Evolutionary conservation across 2,329 filamentous ascomycete genomes (phyloP).

Genomic region (Microdochium bolleyi): DNA sequence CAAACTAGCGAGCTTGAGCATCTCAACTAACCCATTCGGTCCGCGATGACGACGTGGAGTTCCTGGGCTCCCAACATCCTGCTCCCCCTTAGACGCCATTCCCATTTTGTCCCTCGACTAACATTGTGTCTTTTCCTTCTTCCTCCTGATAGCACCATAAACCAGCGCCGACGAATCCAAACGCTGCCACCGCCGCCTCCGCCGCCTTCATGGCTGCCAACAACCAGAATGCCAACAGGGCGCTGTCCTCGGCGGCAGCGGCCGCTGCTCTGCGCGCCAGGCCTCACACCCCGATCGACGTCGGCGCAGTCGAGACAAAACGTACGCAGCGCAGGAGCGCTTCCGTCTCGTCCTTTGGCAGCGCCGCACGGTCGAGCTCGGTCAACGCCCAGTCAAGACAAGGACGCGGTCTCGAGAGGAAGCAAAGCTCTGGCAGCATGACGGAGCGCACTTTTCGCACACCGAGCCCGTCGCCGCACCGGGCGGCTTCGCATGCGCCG

Average conservation of each 20-base stretch:
- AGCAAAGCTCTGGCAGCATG: slow-evolving; percentile 74
- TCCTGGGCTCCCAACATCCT: background rate
- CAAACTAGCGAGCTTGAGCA: background rate
- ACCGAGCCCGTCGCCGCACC: background rate
- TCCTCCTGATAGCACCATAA: slow-evolving; percentile 47
- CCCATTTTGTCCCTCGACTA: slow-evolving; percentile 9
- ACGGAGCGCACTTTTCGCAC: slow-evolving; percentile 74
- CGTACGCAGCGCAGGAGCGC: slow-evolving; percentile 66
- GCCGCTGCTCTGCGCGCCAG: slow-evolving; percentile 76
- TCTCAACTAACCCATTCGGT: background rate
- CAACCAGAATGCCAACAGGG: slow-evolving; percentile 48
- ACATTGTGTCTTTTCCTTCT: slow-evolving; percentile 2
- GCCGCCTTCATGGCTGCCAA: slow-evolving; percentile 67
- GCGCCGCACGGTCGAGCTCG: slow-evolving; percentile 25
- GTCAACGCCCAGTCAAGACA: slow-evolving; percentile 26
- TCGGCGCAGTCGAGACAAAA: slow-evolving; percentile 81
- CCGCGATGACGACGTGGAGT: background rate
- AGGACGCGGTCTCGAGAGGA: slow-evolving; percentile 47
- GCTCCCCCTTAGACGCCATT: slow-evolving; percentile 3
- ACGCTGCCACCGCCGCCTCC: slow-evolving; percentile 71
- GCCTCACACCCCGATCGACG: slow-evolving; percentile 68
- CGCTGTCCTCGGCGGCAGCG: slow-evolving; percentile 77
- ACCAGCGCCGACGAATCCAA: slow-evolving; percentile 56
- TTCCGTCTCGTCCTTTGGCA: slow-evolving; percentile 59
- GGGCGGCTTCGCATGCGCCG: slow-evolving; percentile 23